These are phyloP conservation scores for Clitoria ternatea DNA, from an alignment of 306 rosid genomes.

Conservation along the genomic window DNA sequence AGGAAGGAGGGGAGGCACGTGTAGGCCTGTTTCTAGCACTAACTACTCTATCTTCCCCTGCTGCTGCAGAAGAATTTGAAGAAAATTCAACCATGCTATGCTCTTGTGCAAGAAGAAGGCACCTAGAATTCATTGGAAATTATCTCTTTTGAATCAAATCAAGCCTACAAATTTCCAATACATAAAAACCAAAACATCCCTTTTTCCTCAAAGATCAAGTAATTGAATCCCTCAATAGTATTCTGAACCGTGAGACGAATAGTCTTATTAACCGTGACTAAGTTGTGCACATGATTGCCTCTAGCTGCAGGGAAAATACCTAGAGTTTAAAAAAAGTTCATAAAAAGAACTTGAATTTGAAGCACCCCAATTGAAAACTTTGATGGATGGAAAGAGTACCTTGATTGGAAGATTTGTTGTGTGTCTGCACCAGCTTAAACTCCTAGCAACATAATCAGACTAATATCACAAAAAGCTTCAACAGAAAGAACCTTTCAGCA, in stretches of 20 bases:
- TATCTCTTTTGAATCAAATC: constrained; percentile 8
- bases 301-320: no score
- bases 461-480: not conserved
- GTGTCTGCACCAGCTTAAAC: constrained; percentile 18
- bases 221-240: not conserved
- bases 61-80: constrained; percentile 36
- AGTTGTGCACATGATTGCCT: no score
- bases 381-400: constrained; percentile 9
- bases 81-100: constrained; percentile 36
- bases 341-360: constrained; percentile 15
- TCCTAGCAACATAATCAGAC: constrained; percentile 12
- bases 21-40: constrained; percentile 37
- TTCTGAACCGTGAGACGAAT: no score
- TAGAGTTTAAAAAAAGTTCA: no score
- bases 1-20: constrained; percentile 41
- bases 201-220: constrained; percentile 1
- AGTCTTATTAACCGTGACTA: no score
- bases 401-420: constrained; percentile 8
- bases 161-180: constrained; percentile 9
- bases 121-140: constrained; percentile 40
- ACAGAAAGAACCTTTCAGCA: constrained; percentile 15
- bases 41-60: constrained; percentile 35
- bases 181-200: not conserved
- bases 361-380: constrained; percentile 3
- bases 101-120: constrained; percentile 30